Conservation (phyloP, 2,329 filamentous ascomycete species). For the Monosporascus sp. region DNA sequence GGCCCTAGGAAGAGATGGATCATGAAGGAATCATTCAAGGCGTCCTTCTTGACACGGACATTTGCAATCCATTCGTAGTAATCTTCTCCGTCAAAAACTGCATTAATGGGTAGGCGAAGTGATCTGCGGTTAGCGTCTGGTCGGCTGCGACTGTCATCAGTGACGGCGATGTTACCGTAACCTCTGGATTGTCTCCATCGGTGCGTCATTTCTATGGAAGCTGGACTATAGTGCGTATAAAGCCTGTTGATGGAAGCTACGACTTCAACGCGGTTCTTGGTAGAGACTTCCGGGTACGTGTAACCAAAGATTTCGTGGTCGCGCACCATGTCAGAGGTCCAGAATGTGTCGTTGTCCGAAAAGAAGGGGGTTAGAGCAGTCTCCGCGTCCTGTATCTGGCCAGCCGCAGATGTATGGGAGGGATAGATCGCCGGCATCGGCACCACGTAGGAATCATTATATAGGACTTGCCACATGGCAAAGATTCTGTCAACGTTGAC, state of each 20-base stretch:
- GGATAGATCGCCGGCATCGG: slow-evolving; percentile 48
- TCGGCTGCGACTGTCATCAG: not conserved
- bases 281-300: slow-evolving; percentile 62
- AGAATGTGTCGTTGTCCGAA: slow-evolving; percentile 55
- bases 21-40: slow-evolving; percentile 55
- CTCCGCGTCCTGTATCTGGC: slow-evolving; percentile 47
- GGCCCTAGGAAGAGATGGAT: slow-evolving; percentile 65
- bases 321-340: slow-evolving; percentile 60
- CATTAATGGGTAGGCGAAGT: slow-evolving; percentile 19
- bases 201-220: slow-evolving; percentile 22
- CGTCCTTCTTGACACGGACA: slow-evolving; percentile 55
- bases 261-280: slow-evolving; percentile 38
- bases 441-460: slow-evolving; percentile 62
- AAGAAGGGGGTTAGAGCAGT: slow-evolving; percentile 66
- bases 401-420: slow-evolving; percentile 56
- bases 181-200: not conserved
- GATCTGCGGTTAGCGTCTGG: slow-evolving; percentile 5
- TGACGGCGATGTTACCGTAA: slow-evolving; percentile 11
- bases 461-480: slow-evolving; percentile 70
- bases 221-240: slow-evolving; percentile 46
- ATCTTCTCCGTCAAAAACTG: slow-evolving; percentile 32
- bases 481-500: slow-evolving; percentile 69
- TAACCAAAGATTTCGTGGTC: slow-evolving; percentile 63
- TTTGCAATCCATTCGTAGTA: slow-evolving; percentile 66
- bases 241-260: slow-evolving; percentile 52